A percentile compares a stretch with the other conserved stretches of the same genome.
These are phyloP conservation scores for Lumnitzera littorea DNA, from an alignment of 345 rosid genomes.

Conservation along the genomic window DNA sequence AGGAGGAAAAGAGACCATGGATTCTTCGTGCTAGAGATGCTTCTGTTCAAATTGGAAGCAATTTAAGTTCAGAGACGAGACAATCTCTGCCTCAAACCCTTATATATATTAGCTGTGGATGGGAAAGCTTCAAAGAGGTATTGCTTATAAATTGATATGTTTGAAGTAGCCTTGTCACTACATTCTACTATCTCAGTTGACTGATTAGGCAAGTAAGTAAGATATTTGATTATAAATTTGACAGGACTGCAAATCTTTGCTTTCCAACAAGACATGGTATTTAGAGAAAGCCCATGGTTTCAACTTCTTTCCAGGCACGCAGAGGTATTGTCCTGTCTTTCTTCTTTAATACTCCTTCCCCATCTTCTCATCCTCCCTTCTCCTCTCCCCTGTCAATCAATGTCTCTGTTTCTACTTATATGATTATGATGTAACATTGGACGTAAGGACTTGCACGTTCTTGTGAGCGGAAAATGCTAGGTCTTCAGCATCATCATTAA, in stretches of 20 bases:
- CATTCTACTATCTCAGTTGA: conserved; percentile 1
- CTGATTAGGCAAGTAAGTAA: too few species aligned
- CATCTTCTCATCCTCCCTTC: too few species aligned
- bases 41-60: conserved; percentile 57
- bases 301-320: conserved; percentile 92
- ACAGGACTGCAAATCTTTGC: conserved; percentile 77
- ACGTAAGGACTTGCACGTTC: too few species aligned
- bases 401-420: too few species aligned
- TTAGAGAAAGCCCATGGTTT: conserved; percentile 85
- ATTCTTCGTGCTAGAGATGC: conserved; percentile 75
- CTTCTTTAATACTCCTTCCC: neutral
- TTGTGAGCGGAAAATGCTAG: neutral
- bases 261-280: conserved; percentile 61
- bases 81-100: conserved; percentile 67
- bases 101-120: conserved; percentile 92
- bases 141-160: too few species aligned
- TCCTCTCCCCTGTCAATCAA: too few species aligned
- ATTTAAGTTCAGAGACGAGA: conserved; percentile 29
- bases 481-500: too few species aligned
- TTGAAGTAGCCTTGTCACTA: too few species aligned
- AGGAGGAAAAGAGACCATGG: conserved; percentile 98
- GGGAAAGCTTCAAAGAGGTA: conserved; percentile 98
- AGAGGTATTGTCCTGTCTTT: conserved; percentile 39
- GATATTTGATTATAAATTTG: neutral
- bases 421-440: too few species aligned